A percentile compares a stretch with the other conserved stretches of the same genome.
Evolutionary conservation across 371 early-diverging fungal species (phyloP).

Genomic region (Mortierella sp.): DNA sequence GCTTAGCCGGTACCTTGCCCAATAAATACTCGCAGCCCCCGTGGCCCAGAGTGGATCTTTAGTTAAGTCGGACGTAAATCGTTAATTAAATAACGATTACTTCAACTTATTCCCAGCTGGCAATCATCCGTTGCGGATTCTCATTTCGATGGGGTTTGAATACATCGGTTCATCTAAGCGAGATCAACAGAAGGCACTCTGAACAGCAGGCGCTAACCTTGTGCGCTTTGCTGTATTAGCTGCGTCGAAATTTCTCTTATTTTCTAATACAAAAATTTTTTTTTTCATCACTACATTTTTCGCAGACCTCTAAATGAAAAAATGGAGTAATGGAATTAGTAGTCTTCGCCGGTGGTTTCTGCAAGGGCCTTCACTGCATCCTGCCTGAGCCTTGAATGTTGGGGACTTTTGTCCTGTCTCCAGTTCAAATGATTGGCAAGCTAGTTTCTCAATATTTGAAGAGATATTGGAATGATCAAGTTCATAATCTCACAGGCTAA

Average conservation of each 20-base stretch:
- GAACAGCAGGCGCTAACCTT: slow-evolving; percentile 36
- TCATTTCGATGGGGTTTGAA: slow-evolving; percentile 15
- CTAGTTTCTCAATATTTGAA: too few species aligned
- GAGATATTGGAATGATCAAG: too few species aligned
- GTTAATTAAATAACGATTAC: slow-evolving; percentile 47
- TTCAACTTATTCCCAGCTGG: slow-evolving; percentile 54
- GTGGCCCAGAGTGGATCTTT: slow-evolving; percentile 24
- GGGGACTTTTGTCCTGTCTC: too few species aligned
- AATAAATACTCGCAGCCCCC: slow-evolving; percentile 9
- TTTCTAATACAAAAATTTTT: neutral
- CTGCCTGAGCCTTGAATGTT: too few species aligned
- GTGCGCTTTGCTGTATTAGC: slow-evolving; percentile 47
- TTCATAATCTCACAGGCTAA: too few species aligned
- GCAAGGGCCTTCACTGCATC: too few species aligned
- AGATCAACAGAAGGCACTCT: slow-evolving; percentile 54
- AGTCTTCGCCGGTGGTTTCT: too few species aligned
- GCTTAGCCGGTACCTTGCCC: neutral
- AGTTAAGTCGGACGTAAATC: slow-evolving; percentile 56
- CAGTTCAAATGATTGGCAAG: too few species aligned
- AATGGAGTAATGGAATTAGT: too few species aligned
- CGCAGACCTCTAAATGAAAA: too few species aligned
- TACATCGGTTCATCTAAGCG: slow-evolving; percentile 53
- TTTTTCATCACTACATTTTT: too few species aligned
- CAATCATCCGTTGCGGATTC: slow-evolving; percentile 54
- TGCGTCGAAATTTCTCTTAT: slow-evolving; percentile 39